Evolutionary conservation across 2,329 filamentous ascomycete genomes (phyloP).

Genomic region (Xylariales sp.): DNA sequence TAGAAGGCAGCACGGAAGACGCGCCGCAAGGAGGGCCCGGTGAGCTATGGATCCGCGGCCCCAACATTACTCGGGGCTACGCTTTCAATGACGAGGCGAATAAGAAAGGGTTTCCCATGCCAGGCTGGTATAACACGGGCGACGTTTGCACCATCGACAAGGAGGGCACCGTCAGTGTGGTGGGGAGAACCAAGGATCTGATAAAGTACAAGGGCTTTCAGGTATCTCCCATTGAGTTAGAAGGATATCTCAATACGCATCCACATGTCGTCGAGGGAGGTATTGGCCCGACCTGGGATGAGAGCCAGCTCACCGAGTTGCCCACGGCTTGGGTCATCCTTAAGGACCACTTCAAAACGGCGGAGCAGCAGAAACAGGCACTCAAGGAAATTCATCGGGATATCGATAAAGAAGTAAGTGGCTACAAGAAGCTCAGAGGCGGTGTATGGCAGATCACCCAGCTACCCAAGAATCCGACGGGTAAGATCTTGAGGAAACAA

Average conservation of each 20-base stretch:
- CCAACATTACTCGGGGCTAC: slow-evolving; percentile 58
- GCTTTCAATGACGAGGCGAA: slow-evolving; percentile 55
- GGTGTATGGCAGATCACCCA: slow-evolving; percentile 51
- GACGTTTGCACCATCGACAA: slow-evolving; percentile 56
- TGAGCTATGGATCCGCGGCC: slow-evolving; percentile 58
- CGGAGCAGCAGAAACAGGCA: slow-evolving; percentile 37
- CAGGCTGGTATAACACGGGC: slow-evolving; percentile 59
- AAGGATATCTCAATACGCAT: slow-evolving; percentile 53
- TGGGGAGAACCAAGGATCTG: slow-evolving; percentile 55
- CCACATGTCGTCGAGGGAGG: slow-evolving; percentile 53
- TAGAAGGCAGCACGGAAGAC: slow-evolving; percentile 53
- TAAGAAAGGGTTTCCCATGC: slow-evolving; percentile 51
- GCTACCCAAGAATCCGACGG: slow-evolving; percentile 53
- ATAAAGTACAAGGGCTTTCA: slow-evolving; percentile 59
- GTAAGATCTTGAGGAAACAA: slow-evolving; percentile 53
- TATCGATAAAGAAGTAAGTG: slow-evolving; percentile 53
- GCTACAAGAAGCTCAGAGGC: slow-evolving; percentile 56
- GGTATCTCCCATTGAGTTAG: slow-evolving; percentile 54
- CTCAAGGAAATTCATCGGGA: slow-evolving; percentile 49
- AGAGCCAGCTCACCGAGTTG: slow-evolving; percentile 53
- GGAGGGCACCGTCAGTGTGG: slow-evolving; percentile 50
- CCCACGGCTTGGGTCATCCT: slow-evolving; percentile 55
- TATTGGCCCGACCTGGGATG: slow-evolving; percentile 53
- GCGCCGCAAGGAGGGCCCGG: slow-evolving; percentile 53
- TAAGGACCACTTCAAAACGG: slow-evolving; percentile 40